These are phyloP conservation scores for Dryadomyces quercus-mongolicae DNA, from an alignment of 2,329 filamentous ascomycete genomes.

Conservation along the genomic window DNA sequence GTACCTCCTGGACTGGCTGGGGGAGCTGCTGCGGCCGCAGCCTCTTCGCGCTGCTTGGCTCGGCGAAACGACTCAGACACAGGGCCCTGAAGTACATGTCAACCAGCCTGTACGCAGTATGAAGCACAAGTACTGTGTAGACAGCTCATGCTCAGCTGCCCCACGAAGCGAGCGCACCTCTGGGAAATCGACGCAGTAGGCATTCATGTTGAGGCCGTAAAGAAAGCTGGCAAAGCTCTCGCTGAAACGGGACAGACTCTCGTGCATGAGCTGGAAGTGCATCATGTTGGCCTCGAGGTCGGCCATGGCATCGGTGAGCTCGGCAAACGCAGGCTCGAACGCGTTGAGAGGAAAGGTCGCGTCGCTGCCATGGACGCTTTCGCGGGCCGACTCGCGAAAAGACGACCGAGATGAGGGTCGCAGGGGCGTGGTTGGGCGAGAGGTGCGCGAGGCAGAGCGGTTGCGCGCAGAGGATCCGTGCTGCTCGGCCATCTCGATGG, in stretches of 20 bases:
- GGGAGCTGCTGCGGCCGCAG: constrained; percentile 4
- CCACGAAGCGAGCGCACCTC: too few relatives aligned
- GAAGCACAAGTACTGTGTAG: neutral
- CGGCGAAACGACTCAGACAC: constrained; percentile 71
- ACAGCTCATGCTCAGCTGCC: constrained; percentile 11
- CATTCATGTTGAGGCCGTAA: constrained; percentile 97
- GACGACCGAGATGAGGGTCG: constrained; percentile 83
- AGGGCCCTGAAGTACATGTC: constrained; percentile 46
- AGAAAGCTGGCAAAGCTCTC: constrained; percentile 94
- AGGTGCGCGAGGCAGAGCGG: constrained; percentile 50
- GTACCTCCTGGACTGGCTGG: neutral
- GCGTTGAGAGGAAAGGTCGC: constrained; percentile 60
- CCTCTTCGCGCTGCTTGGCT: constrained; percentile 44
- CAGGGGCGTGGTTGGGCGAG: constrained; percentile 82
- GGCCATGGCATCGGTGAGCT: constrained; percentile 86
- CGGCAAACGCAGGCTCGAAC: constrained; percentile 84
- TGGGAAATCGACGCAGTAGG: constrained; percentile 94
- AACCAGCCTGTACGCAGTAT: too few relatives aligned
- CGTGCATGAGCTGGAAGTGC: constrained; percentile 94
- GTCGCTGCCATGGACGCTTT: constrained; percentile 34
- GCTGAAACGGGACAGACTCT: constrained; percentile 82
- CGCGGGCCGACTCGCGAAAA: constrained; percentile 63
- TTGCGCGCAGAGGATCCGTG: constrained; percentile 14
- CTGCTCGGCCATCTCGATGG: neutral
- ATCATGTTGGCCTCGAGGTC: constrained; percentile 96